Conservation (phyloP, 495 filamentous ascomycete genomes). For the Hyaloscypha hepaticicola region DNA sequence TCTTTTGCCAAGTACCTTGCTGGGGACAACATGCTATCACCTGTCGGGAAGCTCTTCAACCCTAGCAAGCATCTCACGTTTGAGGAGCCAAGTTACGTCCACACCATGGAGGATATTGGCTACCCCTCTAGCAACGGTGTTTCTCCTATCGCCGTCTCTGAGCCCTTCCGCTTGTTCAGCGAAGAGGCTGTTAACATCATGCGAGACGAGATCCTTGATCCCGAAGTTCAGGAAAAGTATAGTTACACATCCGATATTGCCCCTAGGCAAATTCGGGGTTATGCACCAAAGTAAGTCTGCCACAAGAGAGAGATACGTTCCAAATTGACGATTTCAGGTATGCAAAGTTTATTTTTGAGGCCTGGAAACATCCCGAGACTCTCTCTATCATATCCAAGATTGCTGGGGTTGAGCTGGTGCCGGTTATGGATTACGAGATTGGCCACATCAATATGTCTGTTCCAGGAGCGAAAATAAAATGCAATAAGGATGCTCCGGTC, state of each 20-base stretch:
- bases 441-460: constrained; percentile 71
- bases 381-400: constrained; percentile 65
- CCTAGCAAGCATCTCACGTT: constrained; percentile 29
- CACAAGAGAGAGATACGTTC: constrained; percentile 23
- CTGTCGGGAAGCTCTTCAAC: constrained; percentile 29
- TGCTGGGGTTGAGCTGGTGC: constrained; percentile 71
- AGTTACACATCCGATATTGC: constrained; percentile 63
- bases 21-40: constrained; percentile 19
- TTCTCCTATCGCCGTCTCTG: constrained; percentile 66
- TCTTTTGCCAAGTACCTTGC: constrained; percentile 31
- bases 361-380: constrained; percentile 65
- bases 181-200: constrained; percentile 63
- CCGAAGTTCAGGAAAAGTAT: constrained; percentile 64
- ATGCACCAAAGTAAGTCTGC: constrained; percentile 56
- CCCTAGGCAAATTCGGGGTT: constrained; percentile 66
- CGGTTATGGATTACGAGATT: constrained; percentile 72
- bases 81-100: constrained; percentile 27
- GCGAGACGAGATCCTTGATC: constrained; percentile 62
- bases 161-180: constrained; percentile 73
- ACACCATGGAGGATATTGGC: constrained; percentile 35
- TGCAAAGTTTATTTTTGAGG: constrained; percentile 67
- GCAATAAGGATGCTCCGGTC: constrained; percentile 39
- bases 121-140: constrained; percentile 43
- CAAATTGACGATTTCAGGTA: constrained; percentile 40
- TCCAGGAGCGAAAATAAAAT: constrained; percentile 42